phyloP scores from a whole-genome alignment of 495 filamentous ascomycete genomes.

The Lophiotrema nucula region DNA sequence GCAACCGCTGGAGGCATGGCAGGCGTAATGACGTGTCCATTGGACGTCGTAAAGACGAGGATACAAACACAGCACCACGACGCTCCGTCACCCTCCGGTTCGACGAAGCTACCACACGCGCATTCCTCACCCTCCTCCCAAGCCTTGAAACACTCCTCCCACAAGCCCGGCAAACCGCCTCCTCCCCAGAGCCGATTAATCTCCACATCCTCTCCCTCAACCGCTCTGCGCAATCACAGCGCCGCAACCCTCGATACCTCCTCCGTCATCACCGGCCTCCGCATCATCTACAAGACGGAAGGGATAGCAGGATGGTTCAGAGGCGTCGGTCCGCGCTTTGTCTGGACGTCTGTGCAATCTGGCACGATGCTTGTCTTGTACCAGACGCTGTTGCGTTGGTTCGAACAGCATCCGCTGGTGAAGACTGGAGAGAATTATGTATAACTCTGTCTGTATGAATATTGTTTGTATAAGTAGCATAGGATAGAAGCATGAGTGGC shows the following conservation, averaged over 20 bases:
- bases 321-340: constrained; percentile 85
- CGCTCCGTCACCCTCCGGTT: constrained; percentile 15
- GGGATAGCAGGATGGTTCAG: constrained; percentile 89
- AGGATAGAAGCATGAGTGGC: constrained; percentile 12
- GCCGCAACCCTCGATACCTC: constrained; percentile 79
- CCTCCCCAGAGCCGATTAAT: constrained; percentile 56
- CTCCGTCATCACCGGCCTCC: constrained; percentile 80
- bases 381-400: constrained; percentile 76
- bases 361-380: constrained; percentile 97
- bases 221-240: constrained; percentile 70
- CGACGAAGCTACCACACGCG: constrained; percentile 1
- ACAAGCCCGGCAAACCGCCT: constrained; percentile 17
- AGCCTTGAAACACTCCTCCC: constrained; percentile 14
- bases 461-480: neutral
- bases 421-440: constrained; percentile 1
- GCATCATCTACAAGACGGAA: constrained; percentile 83
- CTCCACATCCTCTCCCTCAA: constrained; percentile 81
- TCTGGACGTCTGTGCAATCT: constrained; percentile 98
- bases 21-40: constrained; percentile 88
- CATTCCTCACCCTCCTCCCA: neutral
- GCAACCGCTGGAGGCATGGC: constrained; percentile 92
- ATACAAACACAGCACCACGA: constrained; percentile 83
- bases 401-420: constrained; percentile 54
- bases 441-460: neutral
- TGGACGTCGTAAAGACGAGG: constrained; percentile 96